Evolutionary conservation across 2,329 filamentous ascomycete species (phyloP), one percentile per base, ranked within the genome.

Genomic region (Phialemonium atrogriseum): DNA sequence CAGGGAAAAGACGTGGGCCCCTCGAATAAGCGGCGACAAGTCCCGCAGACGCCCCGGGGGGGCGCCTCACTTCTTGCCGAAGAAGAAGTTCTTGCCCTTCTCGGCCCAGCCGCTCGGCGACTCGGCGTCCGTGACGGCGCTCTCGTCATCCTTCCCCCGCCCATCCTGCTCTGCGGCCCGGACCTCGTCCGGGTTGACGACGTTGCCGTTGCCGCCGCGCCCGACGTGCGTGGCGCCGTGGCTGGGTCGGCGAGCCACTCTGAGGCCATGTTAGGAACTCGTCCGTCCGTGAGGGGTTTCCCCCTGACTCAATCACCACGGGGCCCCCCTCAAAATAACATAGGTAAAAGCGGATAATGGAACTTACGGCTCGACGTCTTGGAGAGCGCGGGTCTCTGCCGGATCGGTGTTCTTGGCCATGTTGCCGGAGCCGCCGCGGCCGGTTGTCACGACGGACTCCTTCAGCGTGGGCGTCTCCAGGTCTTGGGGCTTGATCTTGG

Each of bases 371-470:
- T 80, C 76, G 38, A 95, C 84, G 48, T 95, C 88, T 58, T 96
- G 89, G 24, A 78, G 78, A 33, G 76, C 68, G 41, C 88, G 80
- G 21, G 88, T 85, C 52, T 84, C 76, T 24, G 67, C 60, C 4
- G 80, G 76, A 46, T 91, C 80, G 40, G 75, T 76, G 51, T 80
- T 79, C 44, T 61, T 65, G 28, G 82, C 77, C 81, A 94, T 94
- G 64, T 94, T 94, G 38, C 87, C 87, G 5, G 74, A 79, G 39
- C 88, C 88, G 34, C 88, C 88, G 31, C 88, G 83, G 35, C 88
- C 88, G 4, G 88, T 95, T 13, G 88, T 94, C 51, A 89, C 87
- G 43, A 84, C 68, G n/a, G 82, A 63, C 27, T 73, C 73, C 62
- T 93, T 94, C 52, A 96, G 74, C 10, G 76, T 82, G 1, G 88